phyloP scores from a whole-genome alignment of 2,329 filamentous ascomycete genomes.

The Colletotrichum zoysiae region DNA sequence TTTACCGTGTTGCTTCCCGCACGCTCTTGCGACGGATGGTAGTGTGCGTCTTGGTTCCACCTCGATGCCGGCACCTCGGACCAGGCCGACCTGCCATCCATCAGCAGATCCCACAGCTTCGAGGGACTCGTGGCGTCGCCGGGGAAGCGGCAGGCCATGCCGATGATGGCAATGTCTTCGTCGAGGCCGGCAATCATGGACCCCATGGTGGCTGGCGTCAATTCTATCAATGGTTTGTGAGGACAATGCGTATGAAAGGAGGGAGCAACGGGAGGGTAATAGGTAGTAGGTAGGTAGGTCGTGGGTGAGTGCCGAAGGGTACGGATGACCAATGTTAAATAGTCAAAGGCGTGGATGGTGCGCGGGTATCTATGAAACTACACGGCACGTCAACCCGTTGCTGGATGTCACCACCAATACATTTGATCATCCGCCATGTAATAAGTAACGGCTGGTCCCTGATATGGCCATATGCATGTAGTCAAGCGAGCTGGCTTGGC shows the following conservation, averaged over 20 bases:
- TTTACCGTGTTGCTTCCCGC: constrained; percentile 53
- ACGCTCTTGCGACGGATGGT: constrained; percentile 62
- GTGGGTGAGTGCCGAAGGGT: background rate
- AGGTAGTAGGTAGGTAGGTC: background rate
- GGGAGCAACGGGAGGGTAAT: background rate
- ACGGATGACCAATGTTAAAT: no score
- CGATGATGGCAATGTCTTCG: constrained; percentile 44
- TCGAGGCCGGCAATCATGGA: constrained; percentile 4
- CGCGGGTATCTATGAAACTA: background rate
- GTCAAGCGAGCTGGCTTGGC: no score
- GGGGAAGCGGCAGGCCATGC: constrained; percentile 44
- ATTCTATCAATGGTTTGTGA: background rate
- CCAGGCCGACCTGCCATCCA: constrained; percentile 59
- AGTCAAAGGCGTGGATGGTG: background rate
- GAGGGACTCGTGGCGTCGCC: constrained; percentile 33
- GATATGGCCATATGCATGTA: no score
- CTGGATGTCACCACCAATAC: background rate
- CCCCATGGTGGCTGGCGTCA: background rate
- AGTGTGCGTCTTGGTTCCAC: constrained; percentile 64
- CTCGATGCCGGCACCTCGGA: constrained; percentile 60
- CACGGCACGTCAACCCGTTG: no score
- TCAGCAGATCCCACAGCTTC: constrained; percentile 62
- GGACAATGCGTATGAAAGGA: background rate
- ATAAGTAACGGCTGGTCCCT: no score
- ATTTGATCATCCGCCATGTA: background rate